These are phyloP conservation scores for Scheffersomyces amazonensis DNA, from an alignment of 805 yeast species.

Conservation along the genomic window DNA sequence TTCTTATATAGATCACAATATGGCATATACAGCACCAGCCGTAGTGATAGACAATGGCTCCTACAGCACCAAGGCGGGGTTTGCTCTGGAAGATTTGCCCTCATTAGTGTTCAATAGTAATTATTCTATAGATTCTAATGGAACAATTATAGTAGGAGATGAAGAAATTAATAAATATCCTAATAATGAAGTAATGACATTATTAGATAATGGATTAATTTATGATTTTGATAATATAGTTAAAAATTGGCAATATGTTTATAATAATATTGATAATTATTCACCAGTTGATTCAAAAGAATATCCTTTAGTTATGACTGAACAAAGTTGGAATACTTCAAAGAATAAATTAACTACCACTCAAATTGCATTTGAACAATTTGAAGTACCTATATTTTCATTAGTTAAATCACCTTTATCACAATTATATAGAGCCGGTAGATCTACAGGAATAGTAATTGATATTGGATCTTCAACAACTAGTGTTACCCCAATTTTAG, in stretches of 20 bases:
- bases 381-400: slow-evolving; percentile 74
- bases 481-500: slow-evolving; percentile 72
- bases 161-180: slow-evolving; percentile 45
- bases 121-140: slow-evolving; percentile 40
- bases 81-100: slow-evolving; percentile 64
- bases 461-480: slow-evolving; percentile 74
- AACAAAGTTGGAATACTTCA: slow-evolving; percentile 67
- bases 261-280: slow-evolving; percentile 42
- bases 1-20: too few species aligned
- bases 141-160: slow-evolving; percentile 39
- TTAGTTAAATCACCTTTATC: slow-evolving; percentile 76
- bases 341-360: slow-evolving; percentile 55
- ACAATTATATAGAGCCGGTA: slow-evolving; percentile 73
- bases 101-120: slow-evolving; percentile 54
- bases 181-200: slow-evolving; percentile 51
- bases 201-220: slow-evolving; percentile 60
- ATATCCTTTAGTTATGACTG: slow-evolving; percentile 62
- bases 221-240: slow-evolving; percentile 73
- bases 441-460: slow-evolving; percentile 72
- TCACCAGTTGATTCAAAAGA: slow-evolving; percentile 51
- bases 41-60: slow-evolving; percentile 72
- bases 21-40: slow-evolving; percentile 43
- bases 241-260: slow-evolving; percentile 66
- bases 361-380: slow-evolving; percentile 71
- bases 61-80: slow-evolving; percentile 64